phyloP scores from a whole-genome alignment of 139 green algal genomes.

The Chlamydomonas incerta region DNA sequence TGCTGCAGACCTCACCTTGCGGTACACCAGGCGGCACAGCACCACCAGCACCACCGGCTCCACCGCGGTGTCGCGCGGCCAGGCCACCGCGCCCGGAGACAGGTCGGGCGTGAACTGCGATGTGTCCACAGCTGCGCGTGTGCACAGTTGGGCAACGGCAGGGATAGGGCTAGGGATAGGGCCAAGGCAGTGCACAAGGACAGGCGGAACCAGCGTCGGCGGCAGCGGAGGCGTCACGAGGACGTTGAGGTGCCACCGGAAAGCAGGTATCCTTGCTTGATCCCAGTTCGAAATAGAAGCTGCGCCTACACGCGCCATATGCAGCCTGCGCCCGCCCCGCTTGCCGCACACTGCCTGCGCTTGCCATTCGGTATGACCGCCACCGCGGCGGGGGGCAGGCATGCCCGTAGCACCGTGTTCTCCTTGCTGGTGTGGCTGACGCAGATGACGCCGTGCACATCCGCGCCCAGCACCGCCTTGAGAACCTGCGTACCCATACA shows the following conservation, averaged over 20 bases:
- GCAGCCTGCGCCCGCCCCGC: too few relatives aligned
- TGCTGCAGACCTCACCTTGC: too few relatives aligned
- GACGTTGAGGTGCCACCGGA: too few relatives aligned
- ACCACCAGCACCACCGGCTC: slow-evolving; percentile 72
- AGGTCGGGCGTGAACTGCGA: slow-evolving; percentile 77
- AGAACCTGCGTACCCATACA: slow-evolving; percentile 68
- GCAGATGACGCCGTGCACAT: slow-evolving; percentile 88
- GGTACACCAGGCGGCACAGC: slow-evolving; percentile 92
- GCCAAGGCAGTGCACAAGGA: too few relatives aligned
- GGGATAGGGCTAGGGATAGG: too few relatives aligned
- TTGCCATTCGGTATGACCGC: slow-evolving; percentile 97
- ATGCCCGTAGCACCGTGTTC: slow-evolving; percentile 95
- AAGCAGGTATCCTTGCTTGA: too few relatives aligned
- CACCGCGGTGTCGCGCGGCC: background rate
- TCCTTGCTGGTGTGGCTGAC: slow-evolving; percentile 96
- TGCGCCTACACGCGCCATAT: too few relatives aligned
- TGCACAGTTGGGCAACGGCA: too few relatives aligned
- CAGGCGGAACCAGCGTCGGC: too few relatives aligned
- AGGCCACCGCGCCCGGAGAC: background rate
- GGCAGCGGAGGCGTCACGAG: too few relatives aligned
- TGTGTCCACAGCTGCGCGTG: slow-evolving; percentile 85
- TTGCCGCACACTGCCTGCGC: too few relatives aligned
- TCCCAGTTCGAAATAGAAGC: too few relatives aligned
- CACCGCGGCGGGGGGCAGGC: slow-evolving; percentile 86
- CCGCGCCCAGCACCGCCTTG: slow-evolving; percentile 78